Evolutionary conservation across 441 rosid genomes (phyloP).

Genomic region (Hura crepitans): DNA sequence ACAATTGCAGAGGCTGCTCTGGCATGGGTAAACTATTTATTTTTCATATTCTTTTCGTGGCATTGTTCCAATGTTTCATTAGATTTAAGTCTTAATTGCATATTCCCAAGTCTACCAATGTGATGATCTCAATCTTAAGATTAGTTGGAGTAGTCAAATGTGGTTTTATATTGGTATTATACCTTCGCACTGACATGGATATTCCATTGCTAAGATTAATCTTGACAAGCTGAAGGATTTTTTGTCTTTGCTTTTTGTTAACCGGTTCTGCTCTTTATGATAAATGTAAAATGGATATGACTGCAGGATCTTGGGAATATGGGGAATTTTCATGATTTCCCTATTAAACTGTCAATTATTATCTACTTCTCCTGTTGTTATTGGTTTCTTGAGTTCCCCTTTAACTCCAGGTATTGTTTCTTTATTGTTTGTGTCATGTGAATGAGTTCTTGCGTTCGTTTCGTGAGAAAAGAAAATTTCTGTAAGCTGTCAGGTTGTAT

Average conservation of each 20-base stretch:
- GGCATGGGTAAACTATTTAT: constrained; percentile 68
- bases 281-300: neutral
- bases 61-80: neutral
- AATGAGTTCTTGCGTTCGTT: neutral
- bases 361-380: neutral
- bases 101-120: neutral
- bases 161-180: neutral
- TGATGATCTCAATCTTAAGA: neutral
- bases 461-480: neutral
- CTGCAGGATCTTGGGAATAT: neutral
- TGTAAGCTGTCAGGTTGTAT: neutral
- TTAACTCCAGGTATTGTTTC: neutral
- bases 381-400: neutral
- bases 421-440: neutral
- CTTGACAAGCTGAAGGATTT: neutral
- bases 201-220: neutral
- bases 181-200: neutral
- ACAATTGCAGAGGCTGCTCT: constrained; percentile 72
- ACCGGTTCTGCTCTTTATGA: neutral
- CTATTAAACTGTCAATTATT: neutral
- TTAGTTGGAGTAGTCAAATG: neutral
- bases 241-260: neutral
- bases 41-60: constrained; percentile 12
- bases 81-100: neutral
- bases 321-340: neutral